A percentile compares a stretch with the other conserved stretches of the same genome.
Evolutionary conservation across 1,284 basidiomycete genomes (phyloP).

Genomic region (Austroboletus novae-zelandiae): DNA sequence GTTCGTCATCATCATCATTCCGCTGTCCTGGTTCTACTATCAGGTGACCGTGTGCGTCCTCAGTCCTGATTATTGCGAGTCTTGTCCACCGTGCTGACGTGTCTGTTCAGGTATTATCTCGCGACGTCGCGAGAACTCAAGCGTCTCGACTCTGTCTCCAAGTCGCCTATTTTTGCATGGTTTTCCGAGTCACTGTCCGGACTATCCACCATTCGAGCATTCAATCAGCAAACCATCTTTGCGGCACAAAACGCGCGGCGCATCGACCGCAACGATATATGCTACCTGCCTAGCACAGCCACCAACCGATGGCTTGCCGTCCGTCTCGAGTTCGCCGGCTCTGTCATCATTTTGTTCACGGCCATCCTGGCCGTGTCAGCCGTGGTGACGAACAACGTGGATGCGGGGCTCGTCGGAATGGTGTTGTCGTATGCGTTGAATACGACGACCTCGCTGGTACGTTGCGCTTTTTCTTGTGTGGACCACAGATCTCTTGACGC

Average conservation of each 20-base stretch:
- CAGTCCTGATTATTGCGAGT: neutral
- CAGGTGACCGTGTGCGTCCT: constrained; percentile 66
- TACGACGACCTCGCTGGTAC: constrained; percentile 70
- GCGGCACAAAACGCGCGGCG: constrained; percentile 75
- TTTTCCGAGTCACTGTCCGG: constrained; percentile 87
- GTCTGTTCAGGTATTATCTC: constrained; percentile 77
- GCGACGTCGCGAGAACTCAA: constrained; percentile 90
- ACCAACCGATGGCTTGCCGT: constrained; percentile 83
- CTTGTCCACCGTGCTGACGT: neutral
- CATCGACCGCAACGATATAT: constrained; percentile 82
- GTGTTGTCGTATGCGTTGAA: constrained; percentile 85
- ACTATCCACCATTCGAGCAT: constrained; percentile 84
- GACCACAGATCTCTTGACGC: neutral
- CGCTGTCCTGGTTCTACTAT: constrained; percentile 74
- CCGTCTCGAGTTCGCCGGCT: constrained; percentile 81
- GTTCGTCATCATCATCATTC: constrained; percentile 77
- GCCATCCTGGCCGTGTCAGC: constrained; percentile 70
- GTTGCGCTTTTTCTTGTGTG: constrained; percentile 13
- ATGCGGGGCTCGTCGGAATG: constrained; percentile 90
- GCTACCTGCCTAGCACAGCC: constrained; percentile 69
- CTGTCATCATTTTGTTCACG: constrained; percentile 76
- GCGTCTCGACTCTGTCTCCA: constrained; percentile 86
- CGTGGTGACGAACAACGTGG: constrained; percentile 70
- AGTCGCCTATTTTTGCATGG: constrained; percentile 90
- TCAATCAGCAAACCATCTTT: constrained; percentile 73